Evolutionary conservation across 2,329 filamentous ascomycete species (phyloP).

Genomic region (Trichoderma breve): DNA sequence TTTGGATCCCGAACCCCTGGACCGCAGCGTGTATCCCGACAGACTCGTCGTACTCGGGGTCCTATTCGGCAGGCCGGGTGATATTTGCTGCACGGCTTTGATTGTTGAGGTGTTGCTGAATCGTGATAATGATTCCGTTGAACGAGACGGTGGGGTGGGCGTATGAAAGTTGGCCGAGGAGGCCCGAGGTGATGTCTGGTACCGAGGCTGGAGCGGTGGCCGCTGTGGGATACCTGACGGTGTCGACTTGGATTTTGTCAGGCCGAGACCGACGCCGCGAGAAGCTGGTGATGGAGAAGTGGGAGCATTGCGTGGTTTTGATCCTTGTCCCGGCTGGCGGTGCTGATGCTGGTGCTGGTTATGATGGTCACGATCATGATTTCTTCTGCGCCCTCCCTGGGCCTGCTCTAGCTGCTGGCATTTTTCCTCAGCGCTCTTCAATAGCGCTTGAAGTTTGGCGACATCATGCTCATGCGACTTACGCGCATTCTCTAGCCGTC

Average conservation of each 20-base stretch:
- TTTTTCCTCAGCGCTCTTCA: slow-evolving; percentile 37
- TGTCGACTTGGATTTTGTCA: slow-evolving; percentile 28
- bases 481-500: slow-evolving; percentile 38
- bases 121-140: slow-evolving; percentile 12
- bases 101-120: slow-evolving; percentile 16
- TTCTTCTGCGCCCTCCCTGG: slow-evolving; percentile 25
- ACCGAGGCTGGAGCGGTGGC: slow-evolving; percentile 1
- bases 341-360: slow-evolving; percentile 19
- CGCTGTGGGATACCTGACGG: slow-evolving; percentile 27
- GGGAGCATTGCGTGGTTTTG: slow-evolving; percentile 21
- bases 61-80: slow-evolving; percentile 20
- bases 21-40: slow-evolving; percentile 33
- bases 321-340: slow-evolving; percentile 21
- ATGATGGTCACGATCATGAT: slow-evolving; percentile 21
- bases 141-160: slow-evolving; percentile 7
- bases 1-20: slow-evolving; percentile 39
- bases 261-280: slow-evolving; percentile 22
- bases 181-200: slow-evolving; percentile 15
- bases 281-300: slow-evolving; percentile 20
- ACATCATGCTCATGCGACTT: slow-evolving; percentile 35
- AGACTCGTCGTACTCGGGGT: slow-evolving; percentile 30
- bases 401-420: slow-evolving; percentile 33
- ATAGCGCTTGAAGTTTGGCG: slow-evolving; percentile 33
- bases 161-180: slow-evolving; percentile 4
- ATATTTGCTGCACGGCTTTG: slow-evolving; percentile 22